A percentile compares a stretch with the other conserved stretches of the same genome.
These are phyloP conservation scores for Cercis canadensis DNA, from an alignment of 306 rosid genomes.

Conservation along the genomic window DNA sequence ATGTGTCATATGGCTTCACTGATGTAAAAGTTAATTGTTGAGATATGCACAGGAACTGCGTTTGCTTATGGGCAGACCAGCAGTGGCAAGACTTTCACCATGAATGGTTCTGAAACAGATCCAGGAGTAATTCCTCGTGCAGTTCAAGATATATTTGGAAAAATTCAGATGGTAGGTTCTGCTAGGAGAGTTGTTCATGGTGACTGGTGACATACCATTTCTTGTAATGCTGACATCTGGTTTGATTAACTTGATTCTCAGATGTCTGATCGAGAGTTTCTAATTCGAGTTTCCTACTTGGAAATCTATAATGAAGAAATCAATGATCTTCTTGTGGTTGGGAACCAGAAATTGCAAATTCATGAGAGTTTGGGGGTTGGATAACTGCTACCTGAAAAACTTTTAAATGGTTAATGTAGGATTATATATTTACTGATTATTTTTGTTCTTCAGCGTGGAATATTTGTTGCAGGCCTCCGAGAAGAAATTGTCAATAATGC, in stretches of 20 bases:
- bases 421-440: conserved; percentile 35
- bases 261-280: conserved; percentile 83
- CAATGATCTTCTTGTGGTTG: conserved; percentile 82
- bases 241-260: conserved; percentile 36
- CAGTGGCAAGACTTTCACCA: conserved; percentile 98
- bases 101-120: conserved; percentile 86
- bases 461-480: conserved; percentile 89
- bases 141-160: conserved; percentile 77
- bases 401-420: neutral
- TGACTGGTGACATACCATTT: conserved; percentile 9
- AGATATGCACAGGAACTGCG: conserved; percentile 75
- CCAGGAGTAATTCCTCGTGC: conserved; percentile 86
- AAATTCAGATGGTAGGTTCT: conserved; percentile 64
- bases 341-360: conserved; percentile 89
- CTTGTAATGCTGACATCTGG: conserved; percentile 26
- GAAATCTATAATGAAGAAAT: conserved; percentile 97
- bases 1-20: conserved; percentile 1
- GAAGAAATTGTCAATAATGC: conserved; percentile 87
- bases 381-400: conserved; percentile 14
- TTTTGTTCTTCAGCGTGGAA: conserved; percentile 68
- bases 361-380: conserved; percentile 96
- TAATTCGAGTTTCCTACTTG: conserved; percentile 91
- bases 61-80: conserved; percentile 99
- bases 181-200: conserved; percentile 3
- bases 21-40: conserved; percentile 29